Conservation (phyloP, 1,139 yeast genomes). For the Lipomyces yarrowii region DNA sequence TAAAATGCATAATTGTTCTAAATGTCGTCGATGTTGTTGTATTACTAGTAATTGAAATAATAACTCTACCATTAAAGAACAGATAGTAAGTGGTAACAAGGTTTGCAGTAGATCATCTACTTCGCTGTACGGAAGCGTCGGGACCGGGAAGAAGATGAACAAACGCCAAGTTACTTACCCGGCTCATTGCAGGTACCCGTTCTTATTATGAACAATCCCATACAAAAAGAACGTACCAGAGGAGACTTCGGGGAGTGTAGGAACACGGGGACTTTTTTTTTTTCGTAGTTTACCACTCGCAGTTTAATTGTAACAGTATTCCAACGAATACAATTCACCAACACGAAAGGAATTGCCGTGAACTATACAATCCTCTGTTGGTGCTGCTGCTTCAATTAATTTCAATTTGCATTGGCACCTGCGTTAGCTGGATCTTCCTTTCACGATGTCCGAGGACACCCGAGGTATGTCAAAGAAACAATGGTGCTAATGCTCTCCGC, state of each 20-base stretch:
- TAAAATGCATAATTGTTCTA: background rate
- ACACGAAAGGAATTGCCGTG: background rate
- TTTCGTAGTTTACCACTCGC: background rate
- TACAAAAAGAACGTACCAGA: too few relatives aligned
- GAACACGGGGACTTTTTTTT: too few relatives aligned
- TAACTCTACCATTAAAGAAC: too few relatives aligned
- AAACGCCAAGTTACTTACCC: too few relatives aligned
- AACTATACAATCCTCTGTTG: background rate
- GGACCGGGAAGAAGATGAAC: too few relatives aligned
- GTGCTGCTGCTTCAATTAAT: background rate
- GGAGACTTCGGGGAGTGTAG: too few relatives aligned
- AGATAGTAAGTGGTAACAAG: too few relatives aligned
- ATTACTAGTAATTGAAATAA: background rate
- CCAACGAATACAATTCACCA: background rate
- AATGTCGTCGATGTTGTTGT: background rate
- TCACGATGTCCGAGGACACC: background rate
- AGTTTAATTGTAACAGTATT: too few relatives aligned
- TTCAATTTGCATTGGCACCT: background rate
- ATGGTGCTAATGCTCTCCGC: background rate
- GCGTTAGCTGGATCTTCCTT: background rate
- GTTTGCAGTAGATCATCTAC: too few relatives aligned
- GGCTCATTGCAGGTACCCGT: too few relatives aligned
- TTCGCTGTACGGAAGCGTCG: too few relatives aligned
- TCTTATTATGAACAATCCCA: too few relatives aligned
- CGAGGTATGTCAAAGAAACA: background rate